phyloP scores from a whole-genome alignment of 2,329 filamentous ascomycete species.

The Colletotrichum sp. region DNA sequence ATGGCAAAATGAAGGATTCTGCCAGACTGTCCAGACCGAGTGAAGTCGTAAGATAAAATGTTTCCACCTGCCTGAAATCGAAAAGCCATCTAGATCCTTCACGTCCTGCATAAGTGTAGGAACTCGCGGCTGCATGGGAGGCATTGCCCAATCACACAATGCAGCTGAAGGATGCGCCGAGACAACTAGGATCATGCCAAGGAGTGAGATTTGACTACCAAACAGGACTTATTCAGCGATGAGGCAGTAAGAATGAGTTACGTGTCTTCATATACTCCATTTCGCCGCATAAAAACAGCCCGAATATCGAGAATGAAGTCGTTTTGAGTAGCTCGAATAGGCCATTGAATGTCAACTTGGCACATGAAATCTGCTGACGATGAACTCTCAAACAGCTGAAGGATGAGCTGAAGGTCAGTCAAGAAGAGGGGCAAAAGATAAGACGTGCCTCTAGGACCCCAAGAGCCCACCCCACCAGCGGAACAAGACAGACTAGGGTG shows the following conservation, averaged over 20 bases:
- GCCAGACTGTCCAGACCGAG: not conserved
- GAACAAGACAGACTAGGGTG: not conserved
- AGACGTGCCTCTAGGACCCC: not conserved
- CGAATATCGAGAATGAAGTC: too few relatives aligned
- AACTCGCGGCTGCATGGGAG: not conserved
- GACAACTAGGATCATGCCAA: slow-evolving; percentile 9
- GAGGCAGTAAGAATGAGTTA: not conserved
- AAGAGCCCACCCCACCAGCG: not conserved
- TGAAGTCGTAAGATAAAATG: not conserved
- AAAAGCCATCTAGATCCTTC: not conserved
- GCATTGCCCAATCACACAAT: not conserved
- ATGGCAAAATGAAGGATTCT: not conserved
- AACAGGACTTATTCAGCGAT: not conserved
- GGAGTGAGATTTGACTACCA: not conserved
- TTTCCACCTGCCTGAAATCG: not conserved
- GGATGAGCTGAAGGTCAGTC: not conserved
- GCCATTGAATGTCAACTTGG: not conserved
- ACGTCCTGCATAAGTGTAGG: not conserved
- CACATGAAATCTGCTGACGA: not conserved
- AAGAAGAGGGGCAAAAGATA: not conserved
- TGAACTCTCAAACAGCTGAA: not conserved
- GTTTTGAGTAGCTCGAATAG: too few relatives aligned
- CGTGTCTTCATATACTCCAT: not conserved
- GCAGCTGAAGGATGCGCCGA: slow-evolving; percentile 8
- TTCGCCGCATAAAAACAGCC: too few relatives aligned